phyloP scores from a whole-genome alignment of 345 rosid genomes.

The Laguncularia racemosa region DNA sequence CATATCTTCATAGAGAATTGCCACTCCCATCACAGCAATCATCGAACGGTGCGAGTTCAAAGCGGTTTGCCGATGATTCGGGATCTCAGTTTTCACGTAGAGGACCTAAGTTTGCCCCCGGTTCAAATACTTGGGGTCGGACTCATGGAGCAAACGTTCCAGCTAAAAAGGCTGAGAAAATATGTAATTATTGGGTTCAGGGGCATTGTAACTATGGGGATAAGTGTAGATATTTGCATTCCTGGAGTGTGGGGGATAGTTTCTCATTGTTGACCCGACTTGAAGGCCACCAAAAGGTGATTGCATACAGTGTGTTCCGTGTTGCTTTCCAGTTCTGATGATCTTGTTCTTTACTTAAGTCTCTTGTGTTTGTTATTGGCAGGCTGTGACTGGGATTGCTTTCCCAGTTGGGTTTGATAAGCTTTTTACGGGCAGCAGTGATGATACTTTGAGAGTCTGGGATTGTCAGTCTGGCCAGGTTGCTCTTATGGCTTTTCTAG shows the following conservation, averaged over 20 bases:
- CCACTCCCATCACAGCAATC: slow-evolving; percentile 31
- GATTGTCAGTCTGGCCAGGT: slow-evolving; percentile 98
- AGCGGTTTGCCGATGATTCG: slow-evolving; percentile 60
- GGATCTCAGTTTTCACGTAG: slow-evolving; percentile 47
- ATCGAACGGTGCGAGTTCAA: slow-evolving; percentile 27
- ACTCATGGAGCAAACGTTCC: slow-evolving; percentile 22
- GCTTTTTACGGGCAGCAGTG: slow-evolving; percentile 87
- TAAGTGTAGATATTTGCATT: slow-evolving; percentile 72
- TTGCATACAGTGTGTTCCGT: background rate
- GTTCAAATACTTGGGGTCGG: slow-evolving; percentile 49
- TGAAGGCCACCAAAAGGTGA: slow-evolving; percentile 87
- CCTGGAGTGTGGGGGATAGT: slow-evolving; percentile 84
- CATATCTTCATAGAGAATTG: slow-evolving; percentile 65
- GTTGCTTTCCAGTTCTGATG: slow-evolving; percentile 1
- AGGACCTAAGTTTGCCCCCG: slow-evolving; percentile 37
- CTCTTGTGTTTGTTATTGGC: slow-evolving; percentile 11
- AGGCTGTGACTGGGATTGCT: slow-evolving; percentile 86
- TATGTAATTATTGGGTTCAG: slow-evolving; percentile 82
- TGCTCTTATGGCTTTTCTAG: background rate
- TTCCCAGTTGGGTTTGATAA: slow-evolving; percentile 78
- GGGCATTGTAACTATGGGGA: slow-evolving; percentile 79
- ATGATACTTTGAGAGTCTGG: slow-evolving; percentile 83
- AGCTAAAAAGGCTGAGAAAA: slow-evolving; percentile 55
- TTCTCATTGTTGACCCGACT: slow-evolving; percentile 68
- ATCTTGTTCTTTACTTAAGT: background rate